A percentile compares a stretch with the other conserved stretches of the same genome.
phyloP scores from a whole-genome alignment of 2,329 filamentous ascomycete genomes.

The Pyrenochaeta sp. region DNA sequence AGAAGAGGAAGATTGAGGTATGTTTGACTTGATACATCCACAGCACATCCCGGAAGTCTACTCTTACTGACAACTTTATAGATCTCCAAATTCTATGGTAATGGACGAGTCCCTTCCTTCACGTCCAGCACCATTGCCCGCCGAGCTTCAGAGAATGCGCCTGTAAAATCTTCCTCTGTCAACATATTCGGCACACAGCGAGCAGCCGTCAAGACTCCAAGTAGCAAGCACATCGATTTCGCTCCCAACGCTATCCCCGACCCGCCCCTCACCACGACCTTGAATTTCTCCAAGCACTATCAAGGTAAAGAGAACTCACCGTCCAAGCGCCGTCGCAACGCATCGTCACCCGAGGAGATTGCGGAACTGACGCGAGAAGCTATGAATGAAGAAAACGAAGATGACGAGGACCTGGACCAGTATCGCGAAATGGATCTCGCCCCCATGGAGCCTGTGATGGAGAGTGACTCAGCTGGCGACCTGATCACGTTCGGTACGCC shows the following conservation, averaged over 20 bases:
- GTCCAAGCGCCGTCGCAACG: constrained; percentile 27
- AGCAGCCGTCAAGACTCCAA: constrained; percentile 1
- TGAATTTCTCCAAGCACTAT: constrained; percentile 29
- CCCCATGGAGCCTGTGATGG: constrained; percentile 29
- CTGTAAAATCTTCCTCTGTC: not conserved
- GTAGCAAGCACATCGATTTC: constrained; percentile 14
- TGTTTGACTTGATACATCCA: not conserved
- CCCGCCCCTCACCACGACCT: constrained; percentile 26
- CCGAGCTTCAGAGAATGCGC: constrained; percentile 2
- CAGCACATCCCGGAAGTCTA: not conserved
- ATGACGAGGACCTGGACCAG: constrained; percentile 12
- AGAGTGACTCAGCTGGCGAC: constrained; percentile 19
- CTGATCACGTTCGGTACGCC: constrained; percentile 23
- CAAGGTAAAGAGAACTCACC: constrained; percentile 21
- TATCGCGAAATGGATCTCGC: constrained; percentile 33
- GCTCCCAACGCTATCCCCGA: constrained; percentile 8
- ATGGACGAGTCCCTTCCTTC: not conserved
- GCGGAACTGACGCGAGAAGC: constrained; percentile 22
- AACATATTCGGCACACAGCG: not conserved
- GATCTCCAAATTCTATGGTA: not conserved
- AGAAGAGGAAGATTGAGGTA: not conserved
- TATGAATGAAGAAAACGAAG: constrained; percentile 12
- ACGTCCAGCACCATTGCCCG: not conserved
- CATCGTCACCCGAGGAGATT: constrained; percentile 30
- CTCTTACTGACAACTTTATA: not conserved